phyloP scores from a whole-genome alignment of 768 basidiomycete genomes.

The Suillus cothurnatus region DNA sequence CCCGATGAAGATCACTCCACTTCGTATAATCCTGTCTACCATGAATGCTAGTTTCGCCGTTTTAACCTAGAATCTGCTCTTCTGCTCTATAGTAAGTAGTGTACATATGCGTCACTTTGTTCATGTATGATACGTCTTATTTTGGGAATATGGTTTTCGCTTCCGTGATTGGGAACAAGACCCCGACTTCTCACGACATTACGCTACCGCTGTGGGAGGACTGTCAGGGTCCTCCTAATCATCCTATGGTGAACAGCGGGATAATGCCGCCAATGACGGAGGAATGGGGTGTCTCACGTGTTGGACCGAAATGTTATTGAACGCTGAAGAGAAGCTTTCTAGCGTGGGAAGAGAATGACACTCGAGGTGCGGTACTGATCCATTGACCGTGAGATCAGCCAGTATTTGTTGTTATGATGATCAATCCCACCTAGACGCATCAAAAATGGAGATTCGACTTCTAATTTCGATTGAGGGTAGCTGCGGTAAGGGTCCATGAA shows the following conservation, averaged over 20 bases:
- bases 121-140: constrained; percentile 30
- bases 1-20: constrained; percentile 49
- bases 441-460: constrained; percentile 53
- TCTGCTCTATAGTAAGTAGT: constrained; percentile 20
- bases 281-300: constrained; percentile 34
- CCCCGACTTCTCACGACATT: neutral
- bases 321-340: constrained; percentile 57
- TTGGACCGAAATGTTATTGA: constrained; percentile 68
- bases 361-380: constrained; percentile 49
- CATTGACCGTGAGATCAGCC: constrained; percentile 14
- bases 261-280: constrained; percentile 17
- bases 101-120: constrained; percentile 30
- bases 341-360: constrained; percentile 52
- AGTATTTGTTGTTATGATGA: constrained; percentile 1
- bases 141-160: constrained; percentile 13
- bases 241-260: neutral
- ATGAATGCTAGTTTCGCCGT: constrained; percentile 59
- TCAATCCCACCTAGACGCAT: constrained; percentile 50
- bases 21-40: constrained; percentile 55
- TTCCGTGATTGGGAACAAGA: constrained; percentile 3
- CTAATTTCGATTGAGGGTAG: constrained; percentile 52
- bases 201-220: neutral
- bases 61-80: constrained; percentile 30
- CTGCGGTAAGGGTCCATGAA: constrained; percentile 36
- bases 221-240: neutral